A percentile compares a stretch with the other conserved stretches of the same genome.
Evolutionary conservation across 2,329 filamentous ascomycete species (phyloP).

Genomic region (Penicillium sp.): DNA sequence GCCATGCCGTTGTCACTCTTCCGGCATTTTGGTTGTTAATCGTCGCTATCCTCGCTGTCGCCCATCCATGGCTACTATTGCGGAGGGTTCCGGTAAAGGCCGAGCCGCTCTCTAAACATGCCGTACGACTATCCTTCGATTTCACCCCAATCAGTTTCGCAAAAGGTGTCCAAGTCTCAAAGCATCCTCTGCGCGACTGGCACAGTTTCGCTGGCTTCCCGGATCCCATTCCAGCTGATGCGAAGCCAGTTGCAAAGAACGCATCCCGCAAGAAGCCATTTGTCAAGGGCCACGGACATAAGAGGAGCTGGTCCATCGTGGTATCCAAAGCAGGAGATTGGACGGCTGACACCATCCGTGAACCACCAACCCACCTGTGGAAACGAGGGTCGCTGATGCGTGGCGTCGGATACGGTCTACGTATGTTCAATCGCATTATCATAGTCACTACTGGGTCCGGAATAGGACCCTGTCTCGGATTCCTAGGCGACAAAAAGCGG

Average conservation of each 20-base stretch:
- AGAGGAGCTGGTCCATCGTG: slow-evolving; percentile 29
- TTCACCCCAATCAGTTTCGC: slow-evolving; percentile 53
- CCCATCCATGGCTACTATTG: slow-evolving; percentile 64
- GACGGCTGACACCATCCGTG: slow-evolving; percentile 56
- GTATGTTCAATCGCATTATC: slow-evolving; percentile 56
- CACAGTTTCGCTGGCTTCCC: slow-evolving; percentile 69
- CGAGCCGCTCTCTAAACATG: slow-evolving; percentile 62
- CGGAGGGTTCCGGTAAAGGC: slow-evolving; percentile 57
- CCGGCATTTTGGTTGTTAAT: slow-evolving; percentile 60
- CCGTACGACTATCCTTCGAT: slow-evolving; percentile 60
- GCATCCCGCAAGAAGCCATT: not conserved
- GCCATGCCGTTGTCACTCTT: slow-evolving; percentile 36
- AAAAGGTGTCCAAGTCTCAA: slow-evolving; percentile 52
- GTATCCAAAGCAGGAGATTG: slow-evolving; percentile 68
- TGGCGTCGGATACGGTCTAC: slow-evolving; percentile 58
- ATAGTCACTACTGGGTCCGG: slow-evolving; percentile 64
- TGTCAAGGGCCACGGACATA: slow-evolving; percentile 3
- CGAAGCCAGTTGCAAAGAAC: not conserved
- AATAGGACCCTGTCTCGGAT: slow-evolving; percentile 59
- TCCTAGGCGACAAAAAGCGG: slow-evolving; percentile 43
- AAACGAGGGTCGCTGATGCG: slow-evolving; percentile 59
- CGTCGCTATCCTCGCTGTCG: slow-evolving; percentile 54
- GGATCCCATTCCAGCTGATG: slow-evolving; percentile 33
- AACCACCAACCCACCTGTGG: slow-evolving; percentile 56
- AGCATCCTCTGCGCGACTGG: slow-evolving; percentile 60